These are phyloP conservation scores for Albizia julibrissin DNA, from an alignment of 306 rosid species.

Conservation along the genomic window DNA sequence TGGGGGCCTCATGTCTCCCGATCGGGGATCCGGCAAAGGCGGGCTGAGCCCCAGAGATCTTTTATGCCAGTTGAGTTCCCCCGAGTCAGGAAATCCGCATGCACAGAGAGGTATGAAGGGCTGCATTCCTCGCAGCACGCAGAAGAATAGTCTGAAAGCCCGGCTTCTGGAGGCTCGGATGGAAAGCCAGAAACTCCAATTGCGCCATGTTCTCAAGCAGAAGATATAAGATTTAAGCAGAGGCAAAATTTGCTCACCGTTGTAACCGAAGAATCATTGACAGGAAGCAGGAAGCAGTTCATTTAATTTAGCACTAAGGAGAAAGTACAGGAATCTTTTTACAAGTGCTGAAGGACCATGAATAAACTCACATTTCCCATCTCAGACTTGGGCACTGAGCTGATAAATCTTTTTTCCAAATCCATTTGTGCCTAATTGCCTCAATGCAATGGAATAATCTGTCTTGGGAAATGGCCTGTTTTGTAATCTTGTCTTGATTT, in stretches of 20 bases:
- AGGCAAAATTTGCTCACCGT: slow-evolving; percentile 34
- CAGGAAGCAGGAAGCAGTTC: slow-evolving; percentile 18
- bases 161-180: slow-evolving; percentile 89
- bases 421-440: slow-evolving; percentile 28
- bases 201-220: slow-evolving; percentile 90
- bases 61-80: slow-evolving; percentile 70
- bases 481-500: slow-evolving; percentile 32
- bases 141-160: slow-evolving; percentile 83
- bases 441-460: slow-evolving; percentile 28
- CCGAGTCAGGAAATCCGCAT: slow-evolving; percentile 57
- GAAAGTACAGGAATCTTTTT: slow-evolving; percentile 25
- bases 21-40: slow-evolving; percentile 55
- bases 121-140: slow-evolving; percentile 69
- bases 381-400: slow-evolving; percentile 31
- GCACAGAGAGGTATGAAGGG: slow-evolving; percentile 71
- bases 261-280: slow-evolving; percentile 22
- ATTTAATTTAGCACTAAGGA: slow-evolving; percentile 35
- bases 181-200: slow-evolving; percentile 78
- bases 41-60: slow-evolving; percentile 74
- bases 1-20: slow-evolving; percentile 63
- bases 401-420: slow-evolving; percentile 21
- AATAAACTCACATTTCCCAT: slow-evolving; percentile 41
- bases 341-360: slow-evolving; percentile 32
- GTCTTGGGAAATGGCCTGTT: slow-evolving; percentile 31
- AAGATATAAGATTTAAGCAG: slow-evolving; percentile 55